Evolutionary conservation across 768 basidiomycete genomes (phyloP), one percentile per base, ranked within the genome.

Genomic region (Suillus weaverae): DNA sequence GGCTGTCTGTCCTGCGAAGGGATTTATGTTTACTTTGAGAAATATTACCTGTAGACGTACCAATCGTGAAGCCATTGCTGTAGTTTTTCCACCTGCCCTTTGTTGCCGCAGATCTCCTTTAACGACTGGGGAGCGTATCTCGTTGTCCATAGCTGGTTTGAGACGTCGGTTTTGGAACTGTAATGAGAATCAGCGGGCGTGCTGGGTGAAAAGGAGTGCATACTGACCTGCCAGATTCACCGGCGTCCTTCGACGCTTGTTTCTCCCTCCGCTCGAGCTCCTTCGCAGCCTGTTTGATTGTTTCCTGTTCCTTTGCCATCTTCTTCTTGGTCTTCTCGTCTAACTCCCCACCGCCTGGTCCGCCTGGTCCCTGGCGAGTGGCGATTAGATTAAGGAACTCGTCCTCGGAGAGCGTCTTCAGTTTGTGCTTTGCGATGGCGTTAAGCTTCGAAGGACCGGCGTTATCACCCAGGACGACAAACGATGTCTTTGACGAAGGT

Each of bases 81-180:
- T 4, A 99, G 78, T 71, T 94, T 95, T 77, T 99, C 96, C 1
- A 99, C 90, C 62, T 88, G 85, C 0, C 86, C 84, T 77, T 99
- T 99, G 80, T 99, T 99, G 9, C 97, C 97, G 66, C 96, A 98
- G 20, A 99, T 86, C 63, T 99, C 95, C 70, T 92, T 95, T 63
- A 95, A 68, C 3, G 83, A 84, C 67, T 89, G 87, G 1, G 97
- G 97, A 0, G 97, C 97, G 73, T 99, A 99, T 11, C 95, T 88
- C 38, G 89, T 90, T 44, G 97, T 98, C 97, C 97, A 99, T 1
- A 99, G 81, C 73, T 97, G 94, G 3, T 84, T 82, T 1, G 80
- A 80, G 3, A 81, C 77, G 68, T 87, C 83, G 2, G 77, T 61
- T 36, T 81, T 80, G 53, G 72, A 65, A 30, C 76, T 75, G 68